Conservation (phyloP, 2,329 filamentous ascomycete species). For the Arthroderma uncinatum region DNA sequence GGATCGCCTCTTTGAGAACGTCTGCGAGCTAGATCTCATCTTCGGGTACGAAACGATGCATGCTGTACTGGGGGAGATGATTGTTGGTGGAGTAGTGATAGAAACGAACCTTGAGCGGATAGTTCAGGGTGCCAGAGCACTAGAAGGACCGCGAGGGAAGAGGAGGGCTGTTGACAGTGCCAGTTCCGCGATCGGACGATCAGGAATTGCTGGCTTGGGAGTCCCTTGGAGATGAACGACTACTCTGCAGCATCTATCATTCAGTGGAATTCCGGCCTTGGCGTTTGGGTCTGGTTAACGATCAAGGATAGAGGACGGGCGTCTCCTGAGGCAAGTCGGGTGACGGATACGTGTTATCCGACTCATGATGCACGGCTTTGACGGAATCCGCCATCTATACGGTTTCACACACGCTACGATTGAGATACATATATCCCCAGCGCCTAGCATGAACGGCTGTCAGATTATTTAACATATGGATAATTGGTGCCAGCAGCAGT, state of each 20-base stretch:
- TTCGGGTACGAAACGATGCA: constrained; percentile 98
- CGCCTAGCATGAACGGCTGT: too few species aligned
- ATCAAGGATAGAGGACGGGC: not conserved
- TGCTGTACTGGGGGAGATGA: constrained; percentile 82
- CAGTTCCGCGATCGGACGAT: constrained; percentile 28
- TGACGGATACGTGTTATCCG: too few species aligned
- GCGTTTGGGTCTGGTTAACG: too few species aligned
- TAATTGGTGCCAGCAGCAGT: too few species aligned
- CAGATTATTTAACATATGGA: too few species aligned
- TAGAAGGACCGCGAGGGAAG: constrained; percentile 35
- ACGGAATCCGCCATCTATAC: too few species aligned
- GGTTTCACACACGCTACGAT: too few species aligned
- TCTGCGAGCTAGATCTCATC: constrained; percentile 95
- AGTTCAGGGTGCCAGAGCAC: constrained; percentile 63
- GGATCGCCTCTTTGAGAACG: constrained; percentile 92
- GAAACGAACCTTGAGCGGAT: constrained; percentile 86
- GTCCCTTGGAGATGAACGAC: constrained; percentile 27
- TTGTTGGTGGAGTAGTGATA: constrained; percentile 86
- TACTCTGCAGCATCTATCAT: not conserved
- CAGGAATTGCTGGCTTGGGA: constrained; percentile 29
- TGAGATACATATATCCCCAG: too few species aligned
- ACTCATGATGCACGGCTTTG: too few species aligned
- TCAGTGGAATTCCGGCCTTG: not conserved
- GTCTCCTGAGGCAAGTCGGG: too few species aligned
- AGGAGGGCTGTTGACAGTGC: constrained; percentile 35